Evolutionary conservation across 768 basidiomycete genomes (phyloP).

Genomic region (Suillus tomentosus): DNA sequence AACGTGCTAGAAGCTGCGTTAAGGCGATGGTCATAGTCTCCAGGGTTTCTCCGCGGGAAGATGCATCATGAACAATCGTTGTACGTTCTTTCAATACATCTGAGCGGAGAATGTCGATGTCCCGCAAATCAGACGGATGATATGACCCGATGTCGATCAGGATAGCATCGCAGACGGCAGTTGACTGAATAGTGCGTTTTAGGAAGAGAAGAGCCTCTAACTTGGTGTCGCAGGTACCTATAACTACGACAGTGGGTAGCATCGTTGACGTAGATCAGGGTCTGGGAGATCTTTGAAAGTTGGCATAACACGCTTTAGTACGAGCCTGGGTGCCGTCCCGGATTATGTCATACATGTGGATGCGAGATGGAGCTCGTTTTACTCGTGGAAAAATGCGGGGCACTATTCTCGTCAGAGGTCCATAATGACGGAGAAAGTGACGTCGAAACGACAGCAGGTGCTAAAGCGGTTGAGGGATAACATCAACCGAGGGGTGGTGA

Average conservation of each 20-base stretch:
- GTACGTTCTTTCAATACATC: constrained; percentile 20
- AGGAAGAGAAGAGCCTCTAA: constrained; percentile 25
- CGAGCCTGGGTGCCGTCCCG: background rate
- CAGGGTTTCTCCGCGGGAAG: constrained; percentile 17
- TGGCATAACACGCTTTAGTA: background rate
- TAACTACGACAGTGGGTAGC: constrained; percentile 23
- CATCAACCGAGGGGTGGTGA: constrained; percentile 23
- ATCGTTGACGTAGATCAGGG: constrained; percentile 4
- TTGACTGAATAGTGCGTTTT: constrained; percentile 19
- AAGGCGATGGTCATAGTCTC: constrained; percentile 24
- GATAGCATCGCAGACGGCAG: constrained; percentile 26
- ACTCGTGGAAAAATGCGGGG: background rate
- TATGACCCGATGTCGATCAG: constrained; percentile 27
- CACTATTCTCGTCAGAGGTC: constrained; percentile 5
- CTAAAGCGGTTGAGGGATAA: constrained; percentile 18
- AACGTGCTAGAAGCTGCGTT: constrained; percentile 19
- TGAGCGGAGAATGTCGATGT: constrained; percentile 26
- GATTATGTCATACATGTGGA: constrained; percentile 25
- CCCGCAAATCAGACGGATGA: constrained; percentile 16
- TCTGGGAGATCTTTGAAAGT: background rate
- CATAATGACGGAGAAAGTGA: constrained; percentile 9
- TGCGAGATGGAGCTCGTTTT: background rate
- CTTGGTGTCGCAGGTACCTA: constrained; percentile 34
- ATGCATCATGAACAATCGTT: background rate
- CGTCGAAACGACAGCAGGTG: constrained; percentile 22